Evolutionary conservation across 352 stramenopile species (phyloP), one percentile per base, ranked within the genome.

Genomic region (Phytophthora cajani): DNA sequence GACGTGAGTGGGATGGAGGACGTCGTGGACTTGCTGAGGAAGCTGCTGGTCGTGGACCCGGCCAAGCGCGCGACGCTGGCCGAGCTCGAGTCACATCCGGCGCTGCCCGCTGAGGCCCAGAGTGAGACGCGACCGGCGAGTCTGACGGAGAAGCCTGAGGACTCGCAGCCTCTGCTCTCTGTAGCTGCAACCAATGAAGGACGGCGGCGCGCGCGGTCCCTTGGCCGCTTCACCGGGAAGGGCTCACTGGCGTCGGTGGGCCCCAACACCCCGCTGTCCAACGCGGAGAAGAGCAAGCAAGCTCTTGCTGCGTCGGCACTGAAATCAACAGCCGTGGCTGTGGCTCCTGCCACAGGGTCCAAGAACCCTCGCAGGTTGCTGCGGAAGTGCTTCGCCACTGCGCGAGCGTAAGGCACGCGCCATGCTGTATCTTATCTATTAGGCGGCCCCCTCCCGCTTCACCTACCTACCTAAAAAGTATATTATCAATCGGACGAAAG

Each of bases 21-120:
- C 52, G 50, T 89, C 21, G 73, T 87, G 25, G 75, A 91, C 61
- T 44, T 93, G 12, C 69, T 94, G 30, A 70, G 59, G 25, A 78
- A 87, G 40, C 47, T 94, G 64, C 72, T 94, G 9, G 64, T 77
- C 0, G 72, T 93, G 11, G 77, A 94, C 47, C 72, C 87, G 2
- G 27, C 58, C 3, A 64, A 81, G 47, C 84, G 86, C 2, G 67
- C 81, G 16, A 77, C 74, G 32, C 72, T 88, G 7, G 62, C 69
- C 40, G 66, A 79, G 32, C 61, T 93, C 33, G 58, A 84, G 54
- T 55, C 64, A 11, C 82, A 93, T 64, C 42, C 68, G 46, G 83
- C 78, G 49, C 73, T 87, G 56, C 50, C 25, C 52, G 30, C 23
- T 30, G 50, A 62, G 36, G 64, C 49, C 2, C 19, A 51, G 8